phyloP scores from a whole-genome alignment of 2,329 filamentous ascomycete species.

The Lasiodiplodia gonubiensis region DNA sequence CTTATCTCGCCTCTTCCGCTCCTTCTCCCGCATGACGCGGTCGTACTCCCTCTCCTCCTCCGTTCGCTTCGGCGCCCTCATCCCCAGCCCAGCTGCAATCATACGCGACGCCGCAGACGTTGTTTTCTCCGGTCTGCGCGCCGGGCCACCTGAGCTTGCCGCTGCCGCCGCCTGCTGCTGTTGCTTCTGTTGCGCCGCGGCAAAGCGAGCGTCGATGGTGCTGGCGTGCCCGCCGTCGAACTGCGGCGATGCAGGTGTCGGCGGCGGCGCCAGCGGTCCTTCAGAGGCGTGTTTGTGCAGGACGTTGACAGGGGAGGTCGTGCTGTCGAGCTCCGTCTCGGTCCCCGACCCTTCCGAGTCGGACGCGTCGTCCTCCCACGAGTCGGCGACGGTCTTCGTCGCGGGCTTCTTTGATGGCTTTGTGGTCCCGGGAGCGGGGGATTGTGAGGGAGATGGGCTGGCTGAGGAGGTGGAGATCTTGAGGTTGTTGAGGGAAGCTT shows the following conservation, averaged over 20 bases:
- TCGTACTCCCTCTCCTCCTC: slow-evolving; percentile 92
- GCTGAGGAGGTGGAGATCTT: slow-evolving; percentile 40
- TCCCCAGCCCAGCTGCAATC: slow-evolving; percentile 86
- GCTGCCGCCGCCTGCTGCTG: slow-evolving; percentile 32
- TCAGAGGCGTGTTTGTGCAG: slow-evolving; percentile 33
- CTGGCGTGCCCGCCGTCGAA: slow-evolving; percentile 26
- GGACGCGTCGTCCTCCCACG: slow-evolving; percentile 75
- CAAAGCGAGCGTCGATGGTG: slow-evolving; percentile 18
- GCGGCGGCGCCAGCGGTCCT: slow-evolving; percentile 39
- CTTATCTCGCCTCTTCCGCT: slow-evolving; percentile 75
- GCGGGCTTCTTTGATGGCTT: slow-evolving; percentile 43
- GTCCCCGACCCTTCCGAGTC: slow-evolving; percentile 34
- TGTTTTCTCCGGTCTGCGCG: slow-evolving; percentile 80
- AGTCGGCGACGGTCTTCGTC: slow-evolving; percentile 61
- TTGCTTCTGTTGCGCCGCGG: slow-evolving; percentile 28
- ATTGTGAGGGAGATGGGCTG: slow-evolving; percentile 30
- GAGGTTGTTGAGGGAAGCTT: slow-evolving; percentile 44
- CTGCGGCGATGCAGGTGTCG: slow-evolving; percentile 44
- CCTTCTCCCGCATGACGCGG: slow-evolving; percentile 79
- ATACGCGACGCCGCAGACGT: slow-evolving; percentile 87
- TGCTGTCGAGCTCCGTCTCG: slow-evolving; percentile 32
- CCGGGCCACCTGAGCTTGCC: slow-evolving; percentile 28
- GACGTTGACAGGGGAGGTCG: slow-evolving; percentile 38
- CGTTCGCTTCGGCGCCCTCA: slow-evolving; percentile 79
- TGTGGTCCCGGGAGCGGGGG: slow-evolving; percentile 35